Evolutionary conservation across 106 monocot species (phyloP).

Genomic region (Narthecium ossifragum): DNA sequence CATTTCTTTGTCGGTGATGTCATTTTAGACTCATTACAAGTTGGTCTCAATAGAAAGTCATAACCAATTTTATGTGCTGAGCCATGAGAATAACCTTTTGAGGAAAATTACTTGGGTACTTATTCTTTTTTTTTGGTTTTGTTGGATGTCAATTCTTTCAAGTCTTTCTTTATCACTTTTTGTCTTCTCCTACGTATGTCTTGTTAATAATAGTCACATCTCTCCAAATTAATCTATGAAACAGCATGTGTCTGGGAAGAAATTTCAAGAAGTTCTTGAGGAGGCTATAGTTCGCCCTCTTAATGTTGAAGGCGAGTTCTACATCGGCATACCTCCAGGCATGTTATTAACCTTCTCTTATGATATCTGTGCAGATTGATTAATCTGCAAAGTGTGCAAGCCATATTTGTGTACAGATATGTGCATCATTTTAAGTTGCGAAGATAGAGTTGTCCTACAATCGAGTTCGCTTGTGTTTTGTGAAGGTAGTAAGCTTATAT

Average conservation of each 20-base stretch:
- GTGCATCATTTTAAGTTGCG: no score
- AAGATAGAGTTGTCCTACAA: neutral
- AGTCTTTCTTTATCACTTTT: neutral
- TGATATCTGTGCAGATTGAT: neutral
- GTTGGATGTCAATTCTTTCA: neutral
- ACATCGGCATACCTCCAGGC: conserved; percentile 97
- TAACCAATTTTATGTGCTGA: no score
- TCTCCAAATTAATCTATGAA: conserved; percentile 1
- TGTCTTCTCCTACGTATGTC: neutral
- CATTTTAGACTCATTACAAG: no score
- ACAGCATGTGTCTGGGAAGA: conserved; percentile 88
- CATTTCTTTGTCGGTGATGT: no score
- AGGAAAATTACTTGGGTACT: no score
- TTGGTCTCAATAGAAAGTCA: no score
- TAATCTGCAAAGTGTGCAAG: neutral
- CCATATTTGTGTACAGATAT: neutral
- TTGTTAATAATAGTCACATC: neutral
- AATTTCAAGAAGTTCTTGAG: conserved; percentile 88
- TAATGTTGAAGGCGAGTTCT: conserved; percentile 81
- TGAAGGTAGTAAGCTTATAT: neutral
- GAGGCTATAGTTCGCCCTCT: conserved; percentile 89
- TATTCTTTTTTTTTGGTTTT: neutral
- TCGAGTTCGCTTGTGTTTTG: neutral
- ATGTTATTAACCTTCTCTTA: conserved; percentile 6
- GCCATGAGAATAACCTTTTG: no score